Evolutionary conservation across 169 alveolate species (phyloP), one percentile per base, ranked within the genome.

Genomic region (Eimeria necatrix): DNA sequence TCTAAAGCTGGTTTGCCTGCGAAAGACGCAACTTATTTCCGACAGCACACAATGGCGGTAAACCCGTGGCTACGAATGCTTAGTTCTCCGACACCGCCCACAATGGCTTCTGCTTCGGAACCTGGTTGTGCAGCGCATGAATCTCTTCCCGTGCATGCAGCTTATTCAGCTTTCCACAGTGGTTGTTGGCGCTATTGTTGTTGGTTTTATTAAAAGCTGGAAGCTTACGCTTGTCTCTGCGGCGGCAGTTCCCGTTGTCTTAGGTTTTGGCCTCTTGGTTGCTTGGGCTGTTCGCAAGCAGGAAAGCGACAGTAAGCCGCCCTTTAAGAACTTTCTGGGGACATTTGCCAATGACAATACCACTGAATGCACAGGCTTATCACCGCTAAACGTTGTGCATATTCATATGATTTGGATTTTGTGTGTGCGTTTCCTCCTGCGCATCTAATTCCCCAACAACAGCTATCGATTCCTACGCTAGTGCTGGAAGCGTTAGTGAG

Each of bases 401-500:
- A 12, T 4, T 12, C 22, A 26, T 61, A 8, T 61, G 73, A 6
- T 20, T 1, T 61, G 73, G 22, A 16, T 20, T 61, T 20, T n/a
- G 22, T 16, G 22, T 8, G 73, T 26, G 16, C 41, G 16, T 16
- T 61, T 26, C 9, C 22, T 16, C 73, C 22, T 20, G 22, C 5
- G 73, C 73, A 16, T 26, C 1, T 61, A 26, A 20, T 26, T 61
- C 41, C 73, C 16, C 22, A 26, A 6, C 22, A 20, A 48, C 53
- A 71, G 71, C 53, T 51, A 8, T 20, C 20, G 85, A 74, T 3
- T 71, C 92, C n/a, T 94, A 94, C 86, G 59, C 91, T 24, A 78
- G 46, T 10, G 96, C 96, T 16, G 96, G 96, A 5, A 48, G 92
- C 52, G 92, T 94, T 1, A 93, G 94, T 32, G 96, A 94, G 91